Base-by-base conservation (phyloP, 768 basidiomycete genomes). In the Termitomyces sp. region DNA sequence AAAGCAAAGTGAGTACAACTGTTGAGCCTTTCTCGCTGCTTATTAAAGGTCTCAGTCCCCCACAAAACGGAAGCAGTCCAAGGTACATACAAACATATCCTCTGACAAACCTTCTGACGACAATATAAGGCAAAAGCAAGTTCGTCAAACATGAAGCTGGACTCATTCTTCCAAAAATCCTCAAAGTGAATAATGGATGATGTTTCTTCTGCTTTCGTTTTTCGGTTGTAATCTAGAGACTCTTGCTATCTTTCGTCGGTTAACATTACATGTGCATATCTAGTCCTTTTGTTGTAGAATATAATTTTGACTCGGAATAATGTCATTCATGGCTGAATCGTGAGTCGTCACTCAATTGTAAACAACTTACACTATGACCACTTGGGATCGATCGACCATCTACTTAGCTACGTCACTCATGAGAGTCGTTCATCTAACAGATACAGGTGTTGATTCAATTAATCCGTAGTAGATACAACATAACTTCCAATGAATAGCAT, bases 371-470 rank as follows among this genome's bases (percentile, higher is more conserved):
- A 23, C 23, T 23, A 23, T 30, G 3, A 30, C 3, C 30, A 30
- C 4, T 7, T 23, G 23, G 23, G 23, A 23, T 23, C 23, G 23
- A 23, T 23, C 23, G 23, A 23, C 2, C 23, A 23, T 23, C 23
- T 23, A 23, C 30, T 33, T 33, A 1, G 35, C 35, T 35, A 35
- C 14, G 40, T 41, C 11, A 15, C 41, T 31, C 38, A 30, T 38
- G 37, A 6, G 15, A 30, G n/a, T 52, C 42, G 51, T 52, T 42
- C 51, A 52, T 21, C 54, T 56, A 55, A 40, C 50, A 60, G 51
- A 56, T 57, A 53, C 50, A 53, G 7, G 28, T 45, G 17, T 31
- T 30, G 42, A 47, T 52, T 55, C 58, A 54, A 31, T 33, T 50
- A 50, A 35, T 58, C 43, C 55, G 26, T 41, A 53, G 38, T 46